Base-by-base conservation (phyloP, 495 filamentous ascomycete genomes). In the Aspergillus diversus region DNA sequence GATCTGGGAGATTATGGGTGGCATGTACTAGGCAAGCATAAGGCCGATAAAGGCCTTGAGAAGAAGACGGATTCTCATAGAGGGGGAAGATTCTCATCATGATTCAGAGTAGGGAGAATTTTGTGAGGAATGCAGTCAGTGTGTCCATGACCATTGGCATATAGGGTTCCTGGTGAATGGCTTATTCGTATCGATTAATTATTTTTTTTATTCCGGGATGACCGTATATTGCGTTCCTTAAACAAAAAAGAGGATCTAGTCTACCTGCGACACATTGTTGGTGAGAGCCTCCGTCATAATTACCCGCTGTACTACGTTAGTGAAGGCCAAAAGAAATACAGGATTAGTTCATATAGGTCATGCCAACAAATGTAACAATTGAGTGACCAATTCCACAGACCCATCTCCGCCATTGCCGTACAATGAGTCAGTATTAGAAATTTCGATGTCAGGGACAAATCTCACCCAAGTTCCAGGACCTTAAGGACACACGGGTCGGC, bases 11-110 rank as follows among this genome's bases (percentile, higher is more conserved):
- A 76, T 69, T 16, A 78, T 62, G 21, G 21, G 21, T 27, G 31
- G 73, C 71, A 76, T 69, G 62, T 81, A 79, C 64, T 78, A 79
- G 13, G 66, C 71, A 1, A 79, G 50, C 67, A 79, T 74, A 53
- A 76, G n/a, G 17, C 63, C 75, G 43, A 79, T 72, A 53, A 77
- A 70, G 61, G 72, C 57, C 59, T 73, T 67, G 55, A 79, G 75
- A 60, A 71, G 66, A 75, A 68, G 33, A 77, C 67, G 51, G 68
- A 64, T 27, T 67, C 69, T 71, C 33, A 64, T 69, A 75, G 2
- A 76, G 72, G 12, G 65, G 69, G 70, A 79, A 79, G 5, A 79
- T 69, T 9, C 78, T 72, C 13, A 71, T 66, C 57, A 81, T 71
- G 65, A 81, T 76, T 61, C 73, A 68, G 5, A 79, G 70, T 7